phyloP scores from a whole-genome alignment of 345 rosid genomes.

The Populus alba region DNA sequence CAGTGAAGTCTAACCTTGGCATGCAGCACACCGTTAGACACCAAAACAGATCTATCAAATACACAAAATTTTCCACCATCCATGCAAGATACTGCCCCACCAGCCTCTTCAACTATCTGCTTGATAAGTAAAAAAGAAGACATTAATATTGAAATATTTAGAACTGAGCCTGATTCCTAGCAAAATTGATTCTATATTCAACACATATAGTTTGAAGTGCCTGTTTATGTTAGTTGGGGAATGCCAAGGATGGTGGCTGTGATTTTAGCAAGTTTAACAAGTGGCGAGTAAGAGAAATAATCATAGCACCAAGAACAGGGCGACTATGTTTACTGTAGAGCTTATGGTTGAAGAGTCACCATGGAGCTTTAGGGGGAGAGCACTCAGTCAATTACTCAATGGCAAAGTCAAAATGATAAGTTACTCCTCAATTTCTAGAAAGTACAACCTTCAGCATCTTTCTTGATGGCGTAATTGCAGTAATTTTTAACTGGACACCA shows the following conservation, averaged over 20 bases:
- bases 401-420: background rate
- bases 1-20: conserved; percentile 52
- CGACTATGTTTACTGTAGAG: background rate
- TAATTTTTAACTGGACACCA: background rate
- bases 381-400: background rate
- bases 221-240: background rate
- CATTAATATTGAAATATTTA: conserved; percentile 2
- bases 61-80: conserved; percentile 84
- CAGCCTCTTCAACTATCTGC: conserved; percentile 97
- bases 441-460: background rate
- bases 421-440: background rate
- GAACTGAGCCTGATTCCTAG: background rate
- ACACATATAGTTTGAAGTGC: background rate
- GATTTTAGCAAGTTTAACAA: background rate
- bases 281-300: background rate
- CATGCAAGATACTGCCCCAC: conserved; percentile 82
- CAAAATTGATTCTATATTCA: background rate
- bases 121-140: background rate
- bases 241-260: background rate
- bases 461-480: background rate
- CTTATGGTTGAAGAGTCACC: background rate
- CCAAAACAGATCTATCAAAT: conserved; percentile 89
- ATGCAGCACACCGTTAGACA: conserved; percentile 82
- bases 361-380: background rate
- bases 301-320: background rate